Evolutionary conservation across 495 filamentous ascomycete genomes (phyloP).

Genomic region (Aspergillus indologenus): DNA sequence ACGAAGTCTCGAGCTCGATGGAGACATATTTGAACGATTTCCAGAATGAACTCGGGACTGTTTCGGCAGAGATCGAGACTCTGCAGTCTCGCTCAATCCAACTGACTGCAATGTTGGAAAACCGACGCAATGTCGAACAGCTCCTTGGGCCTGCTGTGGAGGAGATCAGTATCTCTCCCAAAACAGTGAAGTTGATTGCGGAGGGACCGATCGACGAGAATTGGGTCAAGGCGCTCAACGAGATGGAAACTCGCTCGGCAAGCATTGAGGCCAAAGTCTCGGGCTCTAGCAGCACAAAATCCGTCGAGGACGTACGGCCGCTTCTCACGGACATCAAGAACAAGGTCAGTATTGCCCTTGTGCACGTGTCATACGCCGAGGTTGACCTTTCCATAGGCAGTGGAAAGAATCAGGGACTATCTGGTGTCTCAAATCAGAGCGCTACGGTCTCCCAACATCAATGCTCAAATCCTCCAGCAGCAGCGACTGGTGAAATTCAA

Average conservation of each 20-base stretch:
- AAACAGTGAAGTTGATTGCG: conserved; percentile 72
- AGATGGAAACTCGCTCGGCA: conserved; percentile 74
- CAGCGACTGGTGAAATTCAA: conserved; percentile 82
- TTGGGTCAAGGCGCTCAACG: conserved; percentile 81
- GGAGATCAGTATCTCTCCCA: conserved; percentile 82
- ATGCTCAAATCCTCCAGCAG: conserved; percentile 93
- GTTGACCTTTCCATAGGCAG: conserved; percentile 53
- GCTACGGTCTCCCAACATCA: conserved; percentile 87
- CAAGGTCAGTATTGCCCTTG: conserved; percentile 56
- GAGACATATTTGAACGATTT: conserved; percentile 90
- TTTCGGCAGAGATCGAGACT: conserved; percentile 92
- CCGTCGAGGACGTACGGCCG: conserved; percentile 77
- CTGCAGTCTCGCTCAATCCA: conserved; percentile 81
- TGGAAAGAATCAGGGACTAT: conserved; percentile 91
- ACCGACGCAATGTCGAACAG: conserved; percentile 84
- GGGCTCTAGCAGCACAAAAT: conserved; percentile 63
- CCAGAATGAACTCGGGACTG: conserved; percentile 82
- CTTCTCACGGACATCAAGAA: conserved; percentile 77
- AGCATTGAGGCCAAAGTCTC: conserved; percentile 64
- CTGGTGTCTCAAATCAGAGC: conserved; percentile 92
- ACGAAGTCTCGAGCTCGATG: conserved; percentile 89
- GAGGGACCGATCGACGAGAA: conserved; percentile 88
- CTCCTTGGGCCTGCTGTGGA: conserved; percentile 86
- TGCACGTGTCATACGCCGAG: background rate
- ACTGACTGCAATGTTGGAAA: conserved; percentile 83